These are phyloP conservation scores for Pseudopyricularia javanii DNA, from an alignment of 2,329 filamentous ascomycete species.

Conservation along the genomic window DNA sequence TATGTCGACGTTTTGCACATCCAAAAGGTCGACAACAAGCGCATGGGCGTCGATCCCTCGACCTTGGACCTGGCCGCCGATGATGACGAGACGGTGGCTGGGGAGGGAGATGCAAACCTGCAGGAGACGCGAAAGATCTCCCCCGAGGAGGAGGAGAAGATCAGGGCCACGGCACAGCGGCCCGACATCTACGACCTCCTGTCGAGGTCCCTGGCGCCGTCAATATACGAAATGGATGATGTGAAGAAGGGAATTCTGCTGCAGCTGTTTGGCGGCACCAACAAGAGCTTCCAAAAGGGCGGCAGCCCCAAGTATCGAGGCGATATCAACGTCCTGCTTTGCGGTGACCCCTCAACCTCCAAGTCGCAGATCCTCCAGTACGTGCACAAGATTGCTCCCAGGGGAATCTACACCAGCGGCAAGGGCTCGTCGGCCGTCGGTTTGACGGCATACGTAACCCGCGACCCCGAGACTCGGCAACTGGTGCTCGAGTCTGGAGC, in stretches of 20 bases:
- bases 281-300: slow-evolving; percentile 95
- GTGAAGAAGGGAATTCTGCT: slow-evolving; percentile 97
- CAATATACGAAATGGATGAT: slow-evolving; percentile 95
- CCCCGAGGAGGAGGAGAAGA: slow-evolving; percentile 80
- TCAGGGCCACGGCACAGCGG: slow-evolving; percentile 66
- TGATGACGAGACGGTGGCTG: slow-evolving; percentile 44
- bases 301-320: slow-evolving; percentile 92
- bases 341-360: slow-evolving; percentile 89
- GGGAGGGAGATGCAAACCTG: slow-evolving; percentile 52
- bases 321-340: slow-evolving; percentile 94
- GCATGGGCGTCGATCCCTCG: slow-evolving; percentile 80
- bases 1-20: slow-evolving; percentile 93
- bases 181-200: slow-evolving; percentile 89
- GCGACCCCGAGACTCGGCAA: slow-evolving; percentile 68
- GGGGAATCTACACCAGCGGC: slow-evolving; percentile 70
- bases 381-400: slow-evolving; percentile 93
- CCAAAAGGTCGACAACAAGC: slow-evolving; percentile 91
- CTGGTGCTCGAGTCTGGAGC: slow-evolving; percentile 72
- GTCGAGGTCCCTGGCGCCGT: slow-evolving; percentile 80
- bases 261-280: slow-evolving; percentile 92
- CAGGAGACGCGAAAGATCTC: slow-evolving; percentile 76
- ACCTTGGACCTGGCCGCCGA: slow-evolving; percentile 78
- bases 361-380: slow-evolving; percentile 94
- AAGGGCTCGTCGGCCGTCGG: slow-evolving; percentile 73
- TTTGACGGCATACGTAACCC: slow-evolving; percentile 70